Evolutionary conservation across 2,329 filamentous ascomycete species (phyloP).

Genomic region (Colletotrichum orchidophilum): DNA sequence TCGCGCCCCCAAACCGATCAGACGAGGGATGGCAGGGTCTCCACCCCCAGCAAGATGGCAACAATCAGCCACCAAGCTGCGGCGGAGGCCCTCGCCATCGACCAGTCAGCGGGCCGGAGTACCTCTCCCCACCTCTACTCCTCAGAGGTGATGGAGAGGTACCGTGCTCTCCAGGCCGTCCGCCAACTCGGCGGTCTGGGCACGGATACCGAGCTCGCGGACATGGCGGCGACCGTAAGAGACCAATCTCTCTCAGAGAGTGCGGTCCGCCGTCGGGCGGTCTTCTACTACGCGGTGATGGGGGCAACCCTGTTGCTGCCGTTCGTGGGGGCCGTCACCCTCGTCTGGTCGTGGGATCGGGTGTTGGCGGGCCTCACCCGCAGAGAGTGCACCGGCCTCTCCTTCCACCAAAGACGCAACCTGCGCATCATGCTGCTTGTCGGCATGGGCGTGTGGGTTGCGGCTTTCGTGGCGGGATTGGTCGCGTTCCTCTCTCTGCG

Average conservation of each 20-base stretch:
- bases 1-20: background rate
- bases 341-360: background rate
- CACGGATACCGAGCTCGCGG: constrained; percentile 30
- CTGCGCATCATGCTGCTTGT: constrained; percentile 22
- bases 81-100: constrained; percentile 10
- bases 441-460: constrained; percentile 22
- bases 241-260: constrained; percentile 2
- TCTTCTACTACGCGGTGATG: constrained; percentile 17
- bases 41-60: background rate
- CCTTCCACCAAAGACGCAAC: constrained; percentile 18
- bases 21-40: background rate
- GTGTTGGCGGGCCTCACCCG: constrained; percentile 9
- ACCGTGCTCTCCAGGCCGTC: constrained; percentile 7
- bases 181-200: constrained; percentile 17
- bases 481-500: constrained; percentile 12
- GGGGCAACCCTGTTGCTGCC: constrained; percentile 1
- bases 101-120: constrained; percentile 8
- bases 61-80: background rate
- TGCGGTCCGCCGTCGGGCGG: constrained; percentile 15
- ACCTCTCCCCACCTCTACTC: constrained; percentile 17
- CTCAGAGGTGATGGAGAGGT: background rate
- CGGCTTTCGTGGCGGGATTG: background rate
- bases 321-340: constrained; percentile 12
- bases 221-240: constrained; percentile 17
- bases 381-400: constrained; percentile 31